Evolutionary conservation across 257 asterid genomes (phyloP).

Genomic region (Rauvolfia tetraphylla): DNA sequence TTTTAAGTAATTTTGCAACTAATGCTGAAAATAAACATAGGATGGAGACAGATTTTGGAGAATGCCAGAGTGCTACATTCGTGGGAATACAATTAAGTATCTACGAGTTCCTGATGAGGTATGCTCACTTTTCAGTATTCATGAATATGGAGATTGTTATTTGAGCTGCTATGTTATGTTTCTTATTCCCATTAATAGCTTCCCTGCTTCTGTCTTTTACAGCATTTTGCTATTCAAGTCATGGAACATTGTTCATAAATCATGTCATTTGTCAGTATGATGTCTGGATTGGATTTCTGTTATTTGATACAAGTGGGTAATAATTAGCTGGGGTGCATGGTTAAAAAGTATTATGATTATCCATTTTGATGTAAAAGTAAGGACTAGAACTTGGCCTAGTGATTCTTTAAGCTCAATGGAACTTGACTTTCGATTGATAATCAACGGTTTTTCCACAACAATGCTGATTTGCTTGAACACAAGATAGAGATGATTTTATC

Average conservation of each 20-base stretch:
- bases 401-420: background rate
- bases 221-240: background rate
- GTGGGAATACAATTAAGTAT: constrained; percentile 54
- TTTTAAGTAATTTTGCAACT: constrained; percentile 9
- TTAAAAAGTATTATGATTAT: background rate
- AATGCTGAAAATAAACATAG: constrained; percentile 32
- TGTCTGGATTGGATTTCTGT: background rate
- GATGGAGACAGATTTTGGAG: constrained; percentile 99
- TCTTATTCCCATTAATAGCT: background rate
- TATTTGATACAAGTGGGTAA: background rate
- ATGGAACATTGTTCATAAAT: background rate
- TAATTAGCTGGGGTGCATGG: background rate
- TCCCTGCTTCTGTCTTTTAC: background rate
- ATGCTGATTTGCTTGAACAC: background rate
- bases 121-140: constrained; percentile 4
- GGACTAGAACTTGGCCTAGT: background rate
- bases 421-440: background rate
- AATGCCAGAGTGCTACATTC: constrained; percentile 93
- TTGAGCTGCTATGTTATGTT: background rate
- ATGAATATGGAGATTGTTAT: background rate
- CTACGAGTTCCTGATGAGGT: constrained; percentile 99
- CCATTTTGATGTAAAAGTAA: background rate
- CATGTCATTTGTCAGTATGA: no score
- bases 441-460: no score
- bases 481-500: background rate